A percentile compares a stretch with the other conserved stretches of the same genome.
phyloP scores from a whole-genome alignment of 139 green algal genomes.

The Asterochloris sp. region DNA sequence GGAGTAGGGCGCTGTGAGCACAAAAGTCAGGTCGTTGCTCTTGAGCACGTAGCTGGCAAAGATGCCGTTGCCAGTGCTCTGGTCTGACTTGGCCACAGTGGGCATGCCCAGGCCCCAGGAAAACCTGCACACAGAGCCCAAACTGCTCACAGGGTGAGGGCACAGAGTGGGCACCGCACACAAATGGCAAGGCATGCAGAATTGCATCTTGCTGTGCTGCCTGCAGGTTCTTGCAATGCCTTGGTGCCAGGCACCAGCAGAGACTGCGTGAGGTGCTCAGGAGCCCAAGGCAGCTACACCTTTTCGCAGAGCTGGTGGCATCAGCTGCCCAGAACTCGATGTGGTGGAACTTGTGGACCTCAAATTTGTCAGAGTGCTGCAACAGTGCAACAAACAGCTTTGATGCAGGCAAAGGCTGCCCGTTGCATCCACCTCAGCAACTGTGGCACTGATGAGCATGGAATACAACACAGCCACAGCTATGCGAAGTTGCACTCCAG shows the following conservation, averaged over 20 bases:
- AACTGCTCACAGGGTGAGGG: too few species aligned
- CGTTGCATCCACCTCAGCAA: too few species aligned
- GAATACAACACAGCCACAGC: too few species aligned
- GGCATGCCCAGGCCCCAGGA: constrained; percentile 88
- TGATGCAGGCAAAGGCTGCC: too few species aligned
- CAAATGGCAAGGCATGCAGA: not conserved
- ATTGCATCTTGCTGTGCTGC: not conserved
- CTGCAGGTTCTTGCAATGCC: not conserved
- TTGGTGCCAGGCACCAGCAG: not conserved
- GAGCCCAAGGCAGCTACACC: constrained; percentile 24
- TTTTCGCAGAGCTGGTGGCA: constrained; percentile 78
- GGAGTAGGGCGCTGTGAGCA: constrained; percentile 92
- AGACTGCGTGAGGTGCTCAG: not conserved
- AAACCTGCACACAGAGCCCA: constrained; percentile 61
- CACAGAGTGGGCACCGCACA: not conserved
- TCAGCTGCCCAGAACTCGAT: constrained; percentile 94
- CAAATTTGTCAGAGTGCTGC: constrained; percentile 26
- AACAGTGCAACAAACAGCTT: not conserved
- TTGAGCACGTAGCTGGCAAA: constrained; percentile 86
- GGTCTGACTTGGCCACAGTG: constrained; percentile 84
- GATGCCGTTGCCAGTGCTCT: constrained; percentile 76
- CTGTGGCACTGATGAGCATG: too few species aligned
- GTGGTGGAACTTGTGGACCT: constrained; percentile 84
- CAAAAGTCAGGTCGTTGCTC: constrained; percentile 82
- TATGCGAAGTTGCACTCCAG: too few species aligned